Conservation (phyloP, 768 basidiomycete genomes). For the Naematelia encephala region DNA sequence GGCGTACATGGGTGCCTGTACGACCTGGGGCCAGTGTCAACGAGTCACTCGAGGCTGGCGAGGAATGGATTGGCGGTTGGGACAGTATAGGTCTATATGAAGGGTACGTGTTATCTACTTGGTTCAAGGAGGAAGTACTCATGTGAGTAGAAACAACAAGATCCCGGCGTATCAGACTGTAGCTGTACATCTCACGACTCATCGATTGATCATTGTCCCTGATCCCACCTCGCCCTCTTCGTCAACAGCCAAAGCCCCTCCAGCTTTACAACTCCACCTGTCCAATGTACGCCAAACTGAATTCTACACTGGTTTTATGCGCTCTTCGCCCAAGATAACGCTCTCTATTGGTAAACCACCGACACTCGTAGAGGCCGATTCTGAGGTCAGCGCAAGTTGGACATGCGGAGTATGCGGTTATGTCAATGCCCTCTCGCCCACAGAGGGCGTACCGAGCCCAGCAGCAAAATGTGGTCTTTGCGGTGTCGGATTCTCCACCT, state of each 20-base stretch:
- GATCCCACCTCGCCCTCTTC: constrained; percentile 10
- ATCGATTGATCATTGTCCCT: constrained; percentile 75
- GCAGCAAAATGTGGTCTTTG: constrained; percentile 3
- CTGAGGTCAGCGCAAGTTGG: constrained; percentile 18
- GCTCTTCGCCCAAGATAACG: constrained; percentile 83
- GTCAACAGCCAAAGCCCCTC: constrained; percentile 47
- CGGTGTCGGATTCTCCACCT: constrained; percentile 8
- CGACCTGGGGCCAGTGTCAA: constrained; percentile 1
- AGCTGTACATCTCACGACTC: constrained; percentile 68
- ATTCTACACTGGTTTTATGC: constrained; percentile 84
- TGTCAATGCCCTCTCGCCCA: constrained; percentile 65
- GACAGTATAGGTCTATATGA: constrained; percentile 86
- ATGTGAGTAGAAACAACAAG: constrained; percentile 66
- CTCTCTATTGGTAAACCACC: constrained; percentile 56
- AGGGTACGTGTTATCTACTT: constrained; percentile 57
- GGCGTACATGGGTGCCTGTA: constrained; percentile 12
- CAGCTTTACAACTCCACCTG: constrained; percentile 70
- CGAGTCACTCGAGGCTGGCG: constrained; percentile 55
- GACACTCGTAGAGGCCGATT: not conserved
- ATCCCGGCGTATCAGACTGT: constrained; percentile 74
- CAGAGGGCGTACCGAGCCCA: not conserved
- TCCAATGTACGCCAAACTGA: constrained; percentile 70
- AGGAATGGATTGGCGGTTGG: constrained; percentile 69
- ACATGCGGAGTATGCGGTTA: constrained; percentile 83
- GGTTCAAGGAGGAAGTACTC: not conserved